A percentile compares a stretch with the other conserved stretches of the same genome.
phyloP scores from a whole-genome alignment of 176 grass and related monocot genomes.

The Oryza rufipogon region DNA sequence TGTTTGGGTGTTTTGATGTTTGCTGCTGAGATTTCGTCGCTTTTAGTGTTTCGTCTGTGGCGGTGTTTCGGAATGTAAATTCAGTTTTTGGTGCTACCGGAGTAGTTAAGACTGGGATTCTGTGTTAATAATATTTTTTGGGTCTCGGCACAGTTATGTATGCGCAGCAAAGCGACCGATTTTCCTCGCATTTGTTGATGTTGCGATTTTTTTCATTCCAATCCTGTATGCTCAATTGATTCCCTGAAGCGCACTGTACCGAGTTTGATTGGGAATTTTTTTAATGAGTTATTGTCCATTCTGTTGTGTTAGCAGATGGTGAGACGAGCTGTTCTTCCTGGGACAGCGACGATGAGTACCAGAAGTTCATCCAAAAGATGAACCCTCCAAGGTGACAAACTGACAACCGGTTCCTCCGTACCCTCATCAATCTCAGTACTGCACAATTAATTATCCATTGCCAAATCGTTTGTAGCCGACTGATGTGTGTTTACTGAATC shows the following conservation, averaged over 20 bases:
- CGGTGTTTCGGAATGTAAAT: no score
- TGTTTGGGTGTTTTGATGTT: neutral
- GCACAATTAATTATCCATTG: conserved; percentile 32
- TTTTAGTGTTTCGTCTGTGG: neutral
- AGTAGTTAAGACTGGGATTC: neutral
- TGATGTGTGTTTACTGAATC: conserved; percentile 27
- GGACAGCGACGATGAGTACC: conserved; percentile 79
- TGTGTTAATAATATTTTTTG: neutral
- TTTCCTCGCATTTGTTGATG: neutral
- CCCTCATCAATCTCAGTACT: neutral
- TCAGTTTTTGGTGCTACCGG: neutral
- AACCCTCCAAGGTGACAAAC: conserved; percentile 73
- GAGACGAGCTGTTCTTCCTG: conserved; percentile 63
- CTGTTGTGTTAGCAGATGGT: conserved; percentile 49
- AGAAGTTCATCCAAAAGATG: conserved; percentile 97
- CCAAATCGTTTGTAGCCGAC: neutral
- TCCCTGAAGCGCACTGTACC: neutral
- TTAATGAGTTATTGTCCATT: conserved; percentile 6
- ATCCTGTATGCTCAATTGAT: neutral
- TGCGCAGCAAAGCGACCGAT: neutral
- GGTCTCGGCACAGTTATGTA: neutral
- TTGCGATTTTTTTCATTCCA: neutral
- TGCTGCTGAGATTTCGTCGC: no score
- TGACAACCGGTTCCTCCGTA: conserved; percentile 15
- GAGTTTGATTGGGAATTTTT: neutral